These are phyloP conservation scores for Hymenoscyphus scutula DNA, from an alignment of 2,329 filamentous ascomycete species.

Conservation along the genomic window DNA sequence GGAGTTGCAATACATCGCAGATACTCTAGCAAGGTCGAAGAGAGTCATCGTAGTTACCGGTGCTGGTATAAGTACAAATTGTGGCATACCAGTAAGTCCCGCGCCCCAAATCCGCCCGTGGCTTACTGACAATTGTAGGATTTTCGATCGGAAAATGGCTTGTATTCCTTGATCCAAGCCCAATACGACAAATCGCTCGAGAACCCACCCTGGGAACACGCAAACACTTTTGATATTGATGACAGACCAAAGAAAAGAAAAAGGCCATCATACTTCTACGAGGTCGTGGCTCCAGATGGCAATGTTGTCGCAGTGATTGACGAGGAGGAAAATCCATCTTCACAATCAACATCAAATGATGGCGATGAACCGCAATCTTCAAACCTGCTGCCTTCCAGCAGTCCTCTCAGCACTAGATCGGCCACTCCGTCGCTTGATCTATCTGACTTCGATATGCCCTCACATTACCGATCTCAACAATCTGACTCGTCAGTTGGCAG, in stretches of 20 bases:
- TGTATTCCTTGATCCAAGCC: constrained; percentile 70
- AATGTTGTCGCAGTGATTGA: constrained; percentile 30
- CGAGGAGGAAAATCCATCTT: constrained; percentile 16
- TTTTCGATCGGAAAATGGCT: constrained; percentile 69
- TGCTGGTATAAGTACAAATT: constrained; percentile 73
- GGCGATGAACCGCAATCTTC: constrained; percentile 16
- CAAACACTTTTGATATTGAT: constrained; percentile 36
- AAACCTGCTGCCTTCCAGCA: constrained; percentile 11
- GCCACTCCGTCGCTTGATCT: constrained; percentile 8
- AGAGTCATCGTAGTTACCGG: constrained; percentile 72
- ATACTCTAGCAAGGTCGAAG: constrained; percentile 60
- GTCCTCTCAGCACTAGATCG: constrained; percentile 10
- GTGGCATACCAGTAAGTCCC: constrained; percentile 64
- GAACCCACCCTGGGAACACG: constrained; percentile 38
- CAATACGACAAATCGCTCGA: constrained; percentile 55
- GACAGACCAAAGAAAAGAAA: constrained; percentile 34
- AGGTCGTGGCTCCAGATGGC: constrained; percentile 34
- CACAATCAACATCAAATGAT: constrained; percentile 1
- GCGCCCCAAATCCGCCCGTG: not conserved
- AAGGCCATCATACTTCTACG: constrained; percentile 32
- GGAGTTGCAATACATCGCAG: constrained; percentile 61
- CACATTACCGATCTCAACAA: not conserved
- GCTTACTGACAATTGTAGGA: constrained; percentile 46
- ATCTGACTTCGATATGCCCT: constrained; percentile 1
- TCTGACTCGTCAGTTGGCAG: constrained; percentile 1